A percentile compares a stretch with the other conserved stretches of the same genome.
Conservation (phyloP, 352 stramenopile species). For the Blastocystis sp. region DNA sequence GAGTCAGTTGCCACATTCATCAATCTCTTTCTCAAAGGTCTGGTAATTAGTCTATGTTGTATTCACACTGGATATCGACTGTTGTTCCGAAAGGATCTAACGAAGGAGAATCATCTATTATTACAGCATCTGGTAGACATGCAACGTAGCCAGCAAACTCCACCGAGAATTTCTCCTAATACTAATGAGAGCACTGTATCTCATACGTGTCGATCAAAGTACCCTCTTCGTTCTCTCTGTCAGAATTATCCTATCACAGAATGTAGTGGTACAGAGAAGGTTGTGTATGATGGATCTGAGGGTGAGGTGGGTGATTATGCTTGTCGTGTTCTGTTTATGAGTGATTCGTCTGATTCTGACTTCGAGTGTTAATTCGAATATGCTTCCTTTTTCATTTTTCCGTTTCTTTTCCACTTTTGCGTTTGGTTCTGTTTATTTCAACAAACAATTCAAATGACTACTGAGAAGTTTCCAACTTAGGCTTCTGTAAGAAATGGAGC, state of each 20-base stretch:
- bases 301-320: neutral
- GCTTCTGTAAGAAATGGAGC: conserved; percentile 57
- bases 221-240: neutral
- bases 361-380: neutral
- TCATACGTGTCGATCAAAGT: neutral
- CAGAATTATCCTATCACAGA: neutral
- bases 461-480: conserved; percentile 38
- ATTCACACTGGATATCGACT: neutral
- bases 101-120: neutral
- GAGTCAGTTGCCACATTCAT: too few relatives aligned
- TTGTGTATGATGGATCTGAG: neutral
- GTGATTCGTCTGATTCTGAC: neutral
- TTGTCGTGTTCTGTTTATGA: neutral
- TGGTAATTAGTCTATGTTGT: neutral
- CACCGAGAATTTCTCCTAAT: too few relatives aligned
- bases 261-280: neutral
- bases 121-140: neutral
- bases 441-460: conserved; percentile 47
- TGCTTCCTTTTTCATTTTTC: neutral
- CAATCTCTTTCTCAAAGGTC: neutral
- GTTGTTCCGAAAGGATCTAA: neutral
- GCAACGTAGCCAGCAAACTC: too few relatives aligned
- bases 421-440: neutral
- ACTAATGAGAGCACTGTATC: neutral
- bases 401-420: neutral